Evolutionary conservation across 495 filamentous ascomycete genomes (phyloP).

Genomic region (Rhizodiscina lignyota): DNA sequence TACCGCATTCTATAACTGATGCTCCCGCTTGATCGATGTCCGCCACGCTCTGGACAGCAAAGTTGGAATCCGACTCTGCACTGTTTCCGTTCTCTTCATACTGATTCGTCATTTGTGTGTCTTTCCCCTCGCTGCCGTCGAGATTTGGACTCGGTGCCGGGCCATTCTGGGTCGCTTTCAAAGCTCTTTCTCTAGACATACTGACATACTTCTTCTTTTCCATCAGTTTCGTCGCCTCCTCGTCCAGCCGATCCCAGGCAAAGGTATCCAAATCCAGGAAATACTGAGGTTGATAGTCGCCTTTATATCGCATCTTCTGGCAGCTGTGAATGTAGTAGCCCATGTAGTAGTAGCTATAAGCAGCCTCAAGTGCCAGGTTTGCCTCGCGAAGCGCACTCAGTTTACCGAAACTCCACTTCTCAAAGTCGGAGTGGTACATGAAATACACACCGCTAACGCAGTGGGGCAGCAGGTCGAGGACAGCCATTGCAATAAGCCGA

Average conservation of each 20-base stretch:
- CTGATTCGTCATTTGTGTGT: too few relatives aligned
- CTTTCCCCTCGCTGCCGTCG: too few relatives aligned
- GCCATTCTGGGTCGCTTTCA: too few relatives aligned
- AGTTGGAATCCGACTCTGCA: too few relatives aligned
- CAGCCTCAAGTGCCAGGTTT: slow-evolving; percentile 54
- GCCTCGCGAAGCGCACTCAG: slow-evolving; percentile 77
- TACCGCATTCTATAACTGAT: slow-evolving; percentile 50
- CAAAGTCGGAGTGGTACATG: slow-evolving; percentile 71
- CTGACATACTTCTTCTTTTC: slow-evolving; percentile 3
- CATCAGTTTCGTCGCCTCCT: slow-evolving; percentile 20
- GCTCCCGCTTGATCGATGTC: too few relatives aligned
- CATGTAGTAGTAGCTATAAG: slow-evolving; percentile 64
- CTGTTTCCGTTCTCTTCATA: too few relatives aligned
- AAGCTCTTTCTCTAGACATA: too few relatives aligned
- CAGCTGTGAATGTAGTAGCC: slow-evolving; percentile 60
- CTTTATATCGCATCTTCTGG: slow-evolving; percentile 82
- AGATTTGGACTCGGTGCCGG: too few relatives aligned
- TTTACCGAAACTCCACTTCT: slow-evolving; percentile 71
- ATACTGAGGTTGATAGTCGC: slow-evolving; percentile 65
- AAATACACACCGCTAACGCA: slow-evolving; percentile 91
- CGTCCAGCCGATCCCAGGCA: slow-evolving; percentile 13
- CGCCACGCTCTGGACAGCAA: too few relatives aligned
- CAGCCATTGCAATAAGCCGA: slow-evolving; percentile 69
- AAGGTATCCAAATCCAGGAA: slow-evolving; percentile 30
- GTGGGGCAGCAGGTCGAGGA: slow-evolving; percentile 74